Conservation (phyloP, 106 monocot genomes). For the Triglochin maritima region DNA sequence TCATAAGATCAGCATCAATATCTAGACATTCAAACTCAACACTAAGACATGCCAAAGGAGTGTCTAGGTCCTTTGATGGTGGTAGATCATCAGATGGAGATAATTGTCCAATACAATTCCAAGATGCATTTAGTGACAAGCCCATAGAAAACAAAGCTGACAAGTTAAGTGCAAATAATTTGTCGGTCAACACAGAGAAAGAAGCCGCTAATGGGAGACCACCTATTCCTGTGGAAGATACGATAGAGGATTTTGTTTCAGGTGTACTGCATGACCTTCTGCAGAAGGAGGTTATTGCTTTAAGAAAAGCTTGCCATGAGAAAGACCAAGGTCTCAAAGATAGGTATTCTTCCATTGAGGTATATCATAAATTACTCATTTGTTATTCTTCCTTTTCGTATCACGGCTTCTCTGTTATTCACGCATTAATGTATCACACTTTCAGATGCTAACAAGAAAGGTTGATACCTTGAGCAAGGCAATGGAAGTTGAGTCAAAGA, state of each 20-base stretch:
- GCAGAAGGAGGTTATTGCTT: slow-evolving; percentile 67
- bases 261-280: slow-evolving; percentile 59
- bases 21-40: slow-evolving; percentile 23
- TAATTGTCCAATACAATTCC: slow-evolving; percentile 19
- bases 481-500: slow-evolving; percentile 76
- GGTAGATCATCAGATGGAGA: slow-evolving; percentile 26
- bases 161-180: slow-evolving; percentile 9
- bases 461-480: slow-evolving; percentile 58
- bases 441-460: slow-evolving; percentile 61
- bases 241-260: slow-evolving; percentile 50
- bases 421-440: neutral
- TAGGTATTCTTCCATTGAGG: slow-evolving; percentile 65
- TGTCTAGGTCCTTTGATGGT: slow-evolving; percentile 68
- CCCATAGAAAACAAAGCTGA: slow-evolving; percentile 23
- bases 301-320: slow-evolving; percentile 62
- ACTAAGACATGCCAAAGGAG: slow-evolving; percentile 45
- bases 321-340: slow-evolving; percentile 61
- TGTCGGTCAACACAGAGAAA: slow-evolving; percentile 12
- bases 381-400: neutral
- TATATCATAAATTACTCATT: slow-evolving; percentile 5
- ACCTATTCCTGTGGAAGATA: slow-evolving; percentile 7
- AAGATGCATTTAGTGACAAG: slow-evolving; percentile 16
- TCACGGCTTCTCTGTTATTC: neutral
- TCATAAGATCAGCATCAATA: slow-evolving; percentile 24
- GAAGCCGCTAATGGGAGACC: slow-evolving; percentile 6